phyloP scores from a whole-genome alignment of 305 asterid species.

The Nicotiana rustica region DNA sequence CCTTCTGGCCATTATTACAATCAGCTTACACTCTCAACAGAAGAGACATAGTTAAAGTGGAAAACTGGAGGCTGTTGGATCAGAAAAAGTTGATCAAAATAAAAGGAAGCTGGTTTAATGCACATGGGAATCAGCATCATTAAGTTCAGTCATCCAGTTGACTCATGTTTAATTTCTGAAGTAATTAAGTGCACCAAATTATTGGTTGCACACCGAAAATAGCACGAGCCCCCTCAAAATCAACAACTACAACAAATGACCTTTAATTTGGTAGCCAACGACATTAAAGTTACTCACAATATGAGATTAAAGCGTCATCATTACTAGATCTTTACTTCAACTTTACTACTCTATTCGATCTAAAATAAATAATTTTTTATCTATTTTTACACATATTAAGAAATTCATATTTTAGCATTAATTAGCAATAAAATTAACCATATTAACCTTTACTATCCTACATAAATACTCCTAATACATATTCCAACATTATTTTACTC shows the following conservation, averaged over 20 bases:
- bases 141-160: neutral
- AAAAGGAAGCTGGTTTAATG: slow-evolving; percentile 8
- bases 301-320: slow-evolving; percentile 1
- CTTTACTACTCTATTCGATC: neutral
- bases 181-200: neutral
- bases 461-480: too few relatives aligned
- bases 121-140: slow-evolving; percentile 32
- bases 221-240: slow-evolving; percentile 30
- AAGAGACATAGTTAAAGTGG: neutral
- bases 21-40: too few relatives aligned
- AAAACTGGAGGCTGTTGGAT: neutral
- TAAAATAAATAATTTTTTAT: too few relatives aligned
- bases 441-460: too few relatives aligned
- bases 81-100: neutral
- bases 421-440: too few relatives aligned
- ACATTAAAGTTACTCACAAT: neutral
- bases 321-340: neutral
- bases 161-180: neutral
- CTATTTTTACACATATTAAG: too few relatives aligned
- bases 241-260: neutral
- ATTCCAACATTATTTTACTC: too few relatives aligned
- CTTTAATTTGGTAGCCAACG: neutral
- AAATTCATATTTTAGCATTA: too few relatives aligned
- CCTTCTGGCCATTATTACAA: too few relatives aligned
- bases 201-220: slow-evolving; percentile 21